Conservation (phyloP, 2,329 filamentous ascomycete genomes). For the Penicillium digitatum region DNA sequence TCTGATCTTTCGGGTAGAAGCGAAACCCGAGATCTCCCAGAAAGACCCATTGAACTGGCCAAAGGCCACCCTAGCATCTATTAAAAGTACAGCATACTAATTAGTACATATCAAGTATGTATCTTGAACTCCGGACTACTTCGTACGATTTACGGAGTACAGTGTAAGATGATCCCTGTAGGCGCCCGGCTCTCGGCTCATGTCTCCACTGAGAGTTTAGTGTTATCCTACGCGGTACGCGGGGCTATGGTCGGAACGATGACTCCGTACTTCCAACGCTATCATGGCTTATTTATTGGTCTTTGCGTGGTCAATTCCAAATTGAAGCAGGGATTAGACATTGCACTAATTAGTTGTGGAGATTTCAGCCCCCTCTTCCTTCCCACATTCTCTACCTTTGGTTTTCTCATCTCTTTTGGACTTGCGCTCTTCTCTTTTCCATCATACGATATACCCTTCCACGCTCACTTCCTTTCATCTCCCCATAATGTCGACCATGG, state of each 20-base stretch:
- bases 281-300: slow-evolving; percentile 1
- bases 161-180: not conserved
- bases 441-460: not conserved
- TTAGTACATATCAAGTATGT: not conserved
- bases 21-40: not conserved
- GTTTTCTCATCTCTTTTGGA: not conserved
- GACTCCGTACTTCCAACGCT: not conserved
- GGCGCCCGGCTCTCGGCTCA: not conserved
- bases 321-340: slow-evolving; percentile 16
- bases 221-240: not conserved
- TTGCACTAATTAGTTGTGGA: slow-evolving; percentile 19
- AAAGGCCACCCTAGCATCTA: not conserved
- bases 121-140: no score
- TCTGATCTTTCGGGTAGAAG: not conserved
- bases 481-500: slow-evolving; percentile 19
- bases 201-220: slow-evolving; percentile 1
- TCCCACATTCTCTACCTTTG: slow-evolving; percentile 4
- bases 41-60: not conserved
- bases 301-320: slow-evolving; percentile 3
- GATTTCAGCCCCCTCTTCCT: slow-evolving; percentile 18
- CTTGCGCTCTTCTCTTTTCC: not conserved
- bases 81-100: not conserved
- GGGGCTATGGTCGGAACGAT: slow-evolving; percentile 1
- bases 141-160: no score
- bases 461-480: not conserved